Evolutionary conservation across 176 grass and related monocot genomes (phyloP), one percentile per base, ranked within the genome.

Genomic region (Carex pumila): DNA sequence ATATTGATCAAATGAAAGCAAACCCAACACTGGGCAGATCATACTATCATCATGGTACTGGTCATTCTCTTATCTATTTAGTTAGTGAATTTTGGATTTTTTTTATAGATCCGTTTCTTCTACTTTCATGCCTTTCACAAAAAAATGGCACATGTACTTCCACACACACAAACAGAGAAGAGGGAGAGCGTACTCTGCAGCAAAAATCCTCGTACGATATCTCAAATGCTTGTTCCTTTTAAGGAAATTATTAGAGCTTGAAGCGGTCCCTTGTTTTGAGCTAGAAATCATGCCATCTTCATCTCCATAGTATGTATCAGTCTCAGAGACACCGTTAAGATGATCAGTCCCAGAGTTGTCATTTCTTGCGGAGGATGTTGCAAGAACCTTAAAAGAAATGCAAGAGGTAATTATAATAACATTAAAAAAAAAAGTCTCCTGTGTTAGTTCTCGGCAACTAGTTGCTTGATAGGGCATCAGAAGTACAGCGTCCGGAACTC

Each of bases 161-260:
- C n/a, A 52, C 70, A 52, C 15, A 31, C 9, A 59, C 3, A 91
- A 83, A 85, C 58, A 83, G 71, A 68, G 41, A 39, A 59, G 59
- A 29, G 83, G 22, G 64, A 18, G 85, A 83, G 68, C 79, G 87
- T 94, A 98, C 95, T 98, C 95, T 92, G 95, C 95, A 71, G 92
- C 95, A 83, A 98, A 98, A 93, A 98, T 58, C 59, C 93, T 89
- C 32, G 95, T 95, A 34, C 92, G 95, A 71, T 98, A 98, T 91
- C 95, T 93, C 13, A 98, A 91, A 86, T 95, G 88, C 54, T 93
- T 98, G 76, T 90, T 91, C 84, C 95, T 98, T 84, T 53, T 88
- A 85, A 85, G 79, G 86, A 91, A 88, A 56, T 87, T 90, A 84
- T 82, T 86, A 52, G 49, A 70, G 37, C 13, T 89, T 85, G 88